A percentile compares a stretch with the other conserved stretches of the same genome.
Evolutionary conservation across 176 grass and related monocot genomes (phyloP).

Genomic region (Otatea glauca): DNA sequence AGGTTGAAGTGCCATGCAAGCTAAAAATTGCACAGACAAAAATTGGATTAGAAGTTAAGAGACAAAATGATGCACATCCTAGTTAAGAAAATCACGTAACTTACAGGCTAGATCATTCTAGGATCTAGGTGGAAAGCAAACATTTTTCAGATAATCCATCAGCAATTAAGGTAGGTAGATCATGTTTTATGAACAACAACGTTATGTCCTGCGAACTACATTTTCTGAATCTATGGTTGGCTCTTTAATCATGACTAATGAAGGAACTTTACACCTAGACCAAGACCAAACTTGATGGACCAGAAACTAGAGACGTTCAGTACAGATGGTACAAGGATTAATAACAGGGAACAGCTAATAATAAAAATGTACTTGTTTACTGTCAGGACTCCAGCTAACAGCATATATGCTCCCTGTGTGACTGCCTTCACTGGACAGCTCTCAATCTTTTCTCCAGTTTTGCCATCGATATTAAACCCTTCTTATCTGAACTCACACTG

Average conservation of each 20-base stretch:
- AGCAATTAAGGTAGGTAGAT: conserved; percentile 12
- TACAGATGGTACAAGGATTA: conserved; percentile 34
- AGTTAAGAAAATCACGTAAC: conserved; percentile 2
- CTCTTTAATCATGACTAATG: conserved; percentile 14
- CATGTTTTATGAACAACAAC: conserved; percentile 25
- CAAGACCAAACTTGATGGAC: conserved; percentile 18
- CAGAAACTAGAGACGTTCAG: conserved; percentile 34
- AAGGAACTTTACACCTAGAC: conserved; percentile 19
- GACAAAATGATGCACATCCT: conserved; percentile 24
- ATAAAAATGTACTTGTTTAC: conserved; percentile 77
- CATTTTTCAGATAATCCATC: neutral
- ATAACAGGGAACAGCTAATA: conserved; percentile 43
- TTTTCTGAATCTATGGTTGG: conserved; percentile 3
- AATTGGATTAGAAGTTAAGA: neutral
- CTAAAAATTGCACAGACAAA: neutral
- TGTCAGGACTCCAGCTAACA: conserved; percentile 94
- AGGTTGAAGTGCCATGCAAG: neutral
- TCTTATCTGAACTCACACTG: conserved; percentile 95
- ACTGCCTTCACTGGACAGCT: conserved; percentile 63
- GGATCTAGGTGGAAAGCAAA: neutral
- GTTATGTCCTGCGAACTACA: neutral
- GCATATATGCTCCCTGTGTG: conserved; percentile 98
- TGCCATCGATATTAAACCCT: conserved; percentile 90
- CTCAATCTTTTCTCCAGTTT: conserved; percentile 92
- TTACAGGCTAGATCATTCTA: conserved; percentile 19